Evolutionary conservation across 306 rosid genomes (phyloP), one percentile per base, ranked within the genome.

Genomic region (Sophora flavescens): DNA sequence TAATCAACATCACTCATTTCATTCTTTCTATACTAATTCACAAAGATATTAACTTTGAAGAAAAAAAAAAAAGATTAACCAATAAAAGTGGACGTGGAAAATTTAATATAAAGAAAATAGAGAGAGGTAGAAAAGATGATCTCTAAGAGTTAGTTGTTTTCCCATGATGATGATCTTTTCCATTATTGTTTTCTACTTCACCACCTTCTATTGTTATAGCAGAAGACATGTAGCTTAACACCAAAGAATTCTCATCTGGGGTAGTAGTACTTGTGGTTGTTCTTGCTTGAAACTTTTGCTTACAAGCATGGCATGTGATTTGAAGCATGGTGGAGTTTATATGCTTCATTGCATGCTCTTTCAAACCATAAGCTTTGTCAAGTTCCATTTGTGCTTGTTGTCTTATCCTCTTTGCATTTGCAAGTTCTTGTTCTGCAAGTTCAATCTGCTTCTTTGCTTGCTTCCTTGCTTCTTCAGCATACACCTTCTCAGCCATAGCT

Each of bases 261-360:
- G 50, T 44, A 12, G 11, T 30, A 2, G 65, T 26, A 5, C 51
- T 66, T 0, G 67, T 36, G 4, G 64, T 36, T 5, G 60, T 44
- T 74, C 71, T 47, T 22, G 89, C 72, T 77, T 87, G 89, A 66
- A 90, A 88, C 1, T 87, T 90, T 73, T 86, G 89, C 70, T 87
- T 91, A 73, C 99, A 96, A 68, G 90, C 74, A 11, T 88, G 97
- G 68, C 99, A 92, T n/a, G 99, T 96, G 84, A 96, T 86, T 75
- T 92, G 98, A 26, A 92, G 93, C 79, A 96, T 71, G 11, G 96
- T 89, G 2, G 98, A 96, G 78, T 88, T 91, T 52, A 96, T 84
- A 77, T 87, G 89, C 58, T 89, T 90, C 56, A 87, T 75, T 26
- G 98, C 99, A 48, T 87, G 91, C 33, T 88, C 88, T 74, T 92